These are phyloP conservation scores for Phytophthora melonis DNA, from an alignment of 352 stramenopile species.

Conservation along the genomic window DNA sequence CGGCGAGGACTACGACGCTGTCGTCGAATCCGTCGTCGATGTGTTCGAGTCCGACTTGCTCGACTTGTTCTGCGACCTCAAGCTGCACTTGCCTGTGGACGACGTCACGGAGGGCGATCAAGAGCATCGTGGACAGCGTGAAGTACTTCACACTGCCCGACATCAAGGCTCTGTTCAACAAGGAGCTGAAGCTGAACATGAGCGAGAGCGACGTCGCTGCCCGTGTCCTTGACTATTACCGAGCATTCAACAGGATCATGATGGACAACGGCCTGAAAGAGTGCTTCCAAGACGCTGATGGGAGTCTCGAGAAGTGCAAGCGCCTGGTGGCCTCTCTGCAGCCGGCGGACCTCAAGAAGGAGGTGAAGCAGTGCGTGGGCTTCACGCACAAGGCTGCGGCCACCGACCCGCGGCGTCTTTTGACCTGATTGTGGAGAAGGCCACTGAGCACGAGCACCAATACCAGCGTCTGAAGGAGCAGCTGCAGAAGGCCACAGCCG, in stretches of 20 bases:
- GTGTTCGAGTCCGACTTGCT: constrained; percentile 1
- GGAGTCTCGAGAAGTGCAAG: constrained; percentile 3
- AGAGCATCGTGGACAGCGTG: background rate
- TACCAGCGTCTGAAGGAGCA: background rate
- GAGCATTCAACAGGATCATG: background rate
- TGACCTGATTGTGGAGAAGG: constrained; percentile 14
- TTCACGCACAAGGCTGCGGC: background rate
- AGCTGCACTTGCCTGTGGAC: background rate
- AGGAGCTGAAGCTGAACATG: background rate
- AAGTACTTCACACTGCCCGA: constrained; percentile 3
- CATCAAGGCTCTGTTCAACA: constrained; percentile 1
- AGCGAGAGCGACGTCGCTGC: background rate
- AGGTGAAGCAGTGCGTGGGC: constrained; percentile 13
- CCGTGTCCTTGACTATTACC: constrained; percentile 6
- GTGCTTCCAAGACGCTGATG: background rate
- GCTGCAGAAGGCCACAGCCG: background rate
- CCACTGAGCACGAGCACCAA: constrained; percentile 5
- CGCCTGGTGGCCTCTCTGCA: background rate
- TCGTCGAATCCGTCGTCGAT: background rate
- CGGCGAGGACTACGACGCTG: background rate
- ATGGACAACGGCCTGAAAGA: constrained; percentile 4
- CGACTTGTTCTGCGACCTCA: constrained; percentile 2
- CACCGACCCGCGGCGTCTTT: background rate
- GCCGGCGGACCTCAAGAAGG: background rate
- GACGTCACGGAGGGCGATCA: background rate